Evolutionary conservation across 768 basidiomycete species (phyloP), one percentile per base, ranked within the genome.

Genomic region (Tulasnella sp.): DNA sequence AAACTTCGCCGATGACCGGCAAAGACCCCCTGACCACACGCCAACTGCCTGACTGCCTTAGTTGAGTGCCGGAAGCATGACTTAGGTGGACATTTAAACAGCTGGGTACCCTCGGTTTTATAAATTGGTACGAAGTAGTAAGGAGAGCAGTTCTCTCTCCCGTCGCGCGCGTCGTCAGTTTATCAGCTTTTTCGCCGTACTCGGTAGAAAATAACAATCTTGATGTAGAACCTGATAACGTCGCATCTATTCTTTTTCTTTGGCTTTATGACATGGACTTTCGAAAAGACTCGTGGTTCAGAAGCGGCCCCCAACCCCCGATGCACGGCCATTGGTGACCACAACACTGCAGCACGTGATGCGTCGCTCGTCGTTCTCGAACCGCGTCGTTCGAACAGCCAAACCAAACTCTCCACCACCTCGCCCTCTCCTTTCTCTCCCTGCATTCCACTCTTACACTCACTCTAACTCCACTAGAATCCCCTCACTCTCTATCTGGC

Each of bases 401-500:
- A 60, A 60, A 69, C 64, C 64, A 69, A 69, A 69, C 64, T 37
- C 31, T 69, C 64, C n/a, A 69, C 64, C 64, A 69, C 64, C 28
- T 69, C 34, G 34, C 64, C 64, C 64, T 69, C 34, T 34, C 64
- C 64, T 37, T 28, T 28, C 64, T 69, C 28, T 69, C 64, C 28
- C 64, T 37, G 9, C 64, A 69, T 69, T 37, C 31, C 64, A 69
- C 18, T 69, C 64, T 34, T 69, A 31, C 64, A 37, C 64, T 69
- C 64, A 34, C 64, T 69, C 64, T 69, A 69, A 69, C 64, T 12
- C 64, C 64, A 69, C 20, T 37, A 69, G 72, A 42, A 75, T 40
- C 8, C 16, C 74, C 40, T 50, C 74, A 74, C 73, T 42, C 74
- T n/a, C 24, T 50, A 44, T 18, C 74, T 75, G 42, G 74, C 20